Evolutionary conservation across 2,329 filamentous ascomycete genomes (phyloP).

Genomic region (Volutella citrinella): DNA sequence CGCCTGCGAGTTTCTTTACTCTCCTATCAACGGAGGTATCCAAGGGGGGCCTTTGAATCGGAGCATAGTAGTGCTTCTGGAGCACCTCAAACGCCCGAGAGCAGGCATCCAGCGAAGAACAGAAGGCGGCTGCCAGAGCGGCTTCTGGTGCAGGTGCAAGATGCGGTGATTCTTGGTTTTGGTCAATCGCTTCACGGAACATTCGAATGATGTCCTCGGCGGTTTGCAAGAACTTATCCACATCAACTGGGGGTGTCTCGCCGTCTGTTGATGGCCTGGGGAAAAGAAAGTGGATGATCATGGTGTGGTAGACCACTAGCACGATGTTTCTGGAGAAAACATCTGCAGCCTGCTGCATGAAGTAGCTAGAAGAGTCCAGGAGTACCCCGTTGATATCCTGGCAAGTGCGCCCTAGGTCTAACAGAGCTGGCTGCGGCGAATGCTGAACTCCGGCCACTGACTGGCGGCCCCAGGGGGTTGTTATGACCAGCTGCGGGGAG

Average conservation of each 20-base stretch:
- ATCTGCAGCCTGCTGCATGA: conserved; percentile 20
- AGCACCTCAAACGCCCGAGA: conserved; percentile 27
- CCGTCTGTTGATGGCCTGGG: conserved; percentile 16
- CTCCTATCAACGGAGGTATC: conserved; percentile 20
- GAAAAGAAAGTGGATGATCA: conserved; percentile 33
- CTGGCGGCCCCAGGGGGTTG: conserved; percentile 19
- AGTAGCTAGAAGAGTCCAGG: conserved; percentile 22
- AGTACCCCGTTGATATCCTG: conserved; percentile 27
- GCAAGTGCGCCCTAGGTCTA: conserved; percentile 20
- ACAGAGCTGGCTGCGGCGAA: conserved; percentile 16
- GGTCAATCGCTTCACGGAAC: conserved; percentile 17
- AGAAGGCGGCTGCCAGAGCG: conserved; percentile 26
- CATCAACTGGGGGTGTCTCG: conserved; percentile 19
- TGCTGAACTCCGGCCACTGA: too few relatives aligned
- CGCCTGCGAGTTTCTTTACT: conserved; percentile 22
- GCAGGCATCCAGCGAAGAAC: conserved; percentile 30
- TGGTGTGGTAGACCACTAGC: conserved; percentile 30
- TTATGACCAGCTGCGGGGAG: conserved; percentile 10
- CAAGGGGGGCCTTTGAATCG: conserved; percentile 18
- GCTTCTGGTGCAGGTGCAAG: conserved; percentile 18
- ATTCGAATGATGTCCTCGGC: conserved; percentile 27
- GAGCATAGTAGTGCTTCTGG: conserved; percentile 5
- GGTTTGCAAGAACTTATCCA: conserved; percentile 28
- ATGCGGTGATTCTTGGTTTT: conserved; percentile 17
- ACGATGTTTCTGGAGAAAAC: conserved; percentile 24